Evolutionary conservation across 2,329 filamentous ascomycete species (phyloP), one percentile per base, ranked within the genome.

Genomic region (Alternaria postmessia): DNA sequence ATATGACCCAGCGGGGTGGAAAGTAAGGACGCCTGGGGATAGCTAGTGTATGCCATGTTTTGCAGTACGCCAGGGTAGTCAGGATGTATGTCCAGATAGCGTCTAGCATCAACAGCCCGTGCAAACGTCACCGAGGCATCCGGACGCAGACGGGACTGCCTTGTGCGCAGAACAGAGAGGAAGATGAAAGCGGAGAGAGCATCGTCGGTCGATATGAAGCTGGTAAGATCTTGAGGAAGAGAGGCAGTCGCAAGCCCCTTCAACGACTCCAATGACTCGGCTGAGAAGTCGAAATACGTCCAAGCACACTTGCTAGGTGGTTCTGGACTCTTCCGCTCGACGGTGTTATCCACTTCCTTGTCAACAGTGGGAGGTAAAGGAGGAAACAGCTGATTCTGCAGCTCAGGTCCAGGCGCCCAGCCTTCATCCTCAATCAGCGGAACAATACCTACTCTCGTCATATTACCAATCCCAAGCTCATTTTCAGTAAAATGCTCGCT

Each of bases 161-260:
- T 81, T 0, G 77, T 80, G 30, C 80, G 80, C 0, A 75, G 72
- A 9, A 84, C 65, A 0, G 76, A 77, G 60, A 83, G 78, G 83
- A 83, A 87, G 55, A 86, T 73, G 47, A 87, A 81, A 0, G 84
- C 83, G 3, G 74, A 82, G 14, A 87, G 71, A 3, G 80, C 77
- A 65, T 88, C 86, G 56, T 88, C 85, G 0, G 84, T 87, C 1
- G 85, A 85, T 22, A 87, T 69, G 62, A 79, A 86, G 2, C 20
- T 16, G 14, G 60, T 59, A 30, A 44, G 61, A 39, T 5, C 66
- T 46, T 3, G 51, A 18, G 20, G 71, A 59, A 52, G 71, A 53
- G 9, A 66, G 62, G 54, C 66, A 43, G 7, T 69, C 4, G 82
- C 82, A 0, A 67, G 34, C 0, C 67, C 43, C 59, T 87, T 87